phyloP scores from a whole-genome alignment of 2,329 filamentous ascomycete genomes.

The Davidsoniella australis region DNA sequence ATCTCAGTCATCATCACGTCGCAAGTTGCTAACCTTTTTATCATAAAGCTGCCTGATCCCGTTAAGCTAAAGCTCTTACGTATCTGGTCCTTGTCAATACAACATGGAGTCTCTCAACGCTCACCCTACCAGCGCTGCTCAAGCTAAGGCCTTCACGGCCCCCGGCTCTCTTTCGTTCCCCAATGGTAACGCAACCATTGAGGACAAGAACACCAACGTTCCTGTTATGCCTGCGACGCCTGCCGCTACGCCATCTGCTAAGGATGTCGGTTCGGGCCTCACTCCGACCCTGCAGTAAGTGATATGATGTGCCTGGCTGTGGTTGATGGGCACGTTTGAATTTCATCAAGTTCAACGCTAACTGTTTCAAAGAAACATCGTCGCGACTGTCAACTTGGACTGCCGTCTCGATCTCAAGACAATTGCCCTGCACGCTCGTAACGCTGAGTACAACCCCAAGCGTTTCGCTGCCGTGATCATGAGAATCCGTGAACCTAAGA shows the following conservation, averaged over 20 bases:
- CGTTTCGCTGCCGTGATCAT: conserved; percentile 99
- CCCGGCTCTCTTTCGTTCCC: conserved; percentile 87
- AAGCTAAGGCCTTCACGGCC: conserved; percentile 91
- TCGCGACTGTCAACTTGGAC: conserved; percentile 95
- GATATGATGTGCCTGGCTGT: conserved; percentile 25
- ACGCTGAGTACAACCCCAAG: conserved; percentile 98
- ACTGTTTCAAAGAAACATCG: conserved; percentile 74
- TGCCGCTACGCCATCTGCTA: conserved; percentile 75
- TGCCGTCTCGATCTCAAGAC: conserved; percentile 97
- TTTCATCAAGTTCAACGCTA: conserved; percentile 23
- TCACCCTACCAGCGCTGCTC: conserved; percentile 75
- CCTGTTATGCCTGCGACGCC: conserved; percentile 81
- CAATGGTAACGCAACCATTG: conserved; percentile 65
- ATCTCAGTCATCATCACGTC: no score
- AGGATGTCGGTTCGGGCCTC: conserved; percentile 69
- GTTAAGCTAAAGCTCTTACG: neutral
- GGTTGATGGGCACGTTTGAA: conserved; percentile 18
- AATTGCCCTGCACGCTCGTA: conserved; percentile 92
- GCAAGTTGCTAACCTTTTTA: no score
- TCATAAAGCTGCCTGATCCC: no score
- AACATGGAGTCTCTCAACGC: conserved; percentile 82
- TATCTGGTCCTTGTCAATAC: conserved; percentile 28
- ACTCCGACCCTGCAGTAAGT: conserved; percentile 92
- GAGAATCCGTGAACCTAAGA: conserved; percentile 98
- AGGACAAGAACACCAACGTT: conserved; percentile 32